These are phyloP conservation scores for Triadica sebifera DNA, from an alignment of 345 rosid species.

Conservation along the genomic window DNA sequence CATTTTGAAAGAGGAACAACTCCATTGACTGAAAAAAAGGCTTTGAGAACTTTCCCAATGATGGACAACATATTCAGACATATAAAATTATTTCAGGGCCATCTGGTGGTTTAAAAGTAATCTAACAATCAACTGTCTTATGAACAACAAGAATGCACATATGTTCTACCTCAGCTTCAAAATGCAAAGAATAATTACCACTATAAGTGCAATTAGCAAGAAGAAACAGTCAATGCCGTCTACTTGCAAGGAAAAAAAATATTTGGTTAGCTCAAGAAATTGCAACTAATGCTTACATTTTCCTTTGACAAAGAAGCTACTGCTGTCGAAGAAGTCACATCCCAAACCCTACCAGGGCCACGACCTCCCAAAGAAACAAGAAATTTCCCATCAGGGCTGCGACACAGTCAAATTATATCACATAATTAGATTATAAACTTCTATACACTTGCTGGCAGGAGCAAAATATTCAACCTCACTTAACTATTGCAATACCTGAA, in stretches of 20 bases:
- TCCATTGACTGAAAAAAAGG: slow-evolving; percentile 3
- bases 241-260: background rate
- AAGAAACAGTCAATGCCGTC: background rate
- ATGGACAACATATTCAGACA: background rate
- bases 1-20: slow-evolving; percentile 6
- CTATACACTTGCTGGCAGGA: slow-evolving; percentile 6
- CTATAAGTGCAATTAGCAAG: background rate
- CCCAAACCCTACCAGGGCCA: slow-evolving; percentile 89
- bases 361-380: slow-evolving; percentile 70
- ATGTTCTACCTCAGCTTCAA: background rate
- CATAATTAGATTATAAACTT: slow-evolving; percentile 9
- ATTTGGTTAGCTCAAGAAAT: background rate
- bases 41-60: background rate
- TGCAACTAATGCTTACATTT: slow-evolving; percentile 44
- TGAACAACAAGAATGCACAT: background rate
- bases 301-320: slow-evolving; percentile 62
- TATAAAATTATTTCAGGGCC: background rate
- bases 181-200: background rate
- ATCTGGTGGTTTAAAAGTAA: background rate
- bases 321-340: slow-evolving; percentile 50
- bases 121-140: background rate
- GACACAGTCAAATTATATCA: slow-evolving; percentile 28
- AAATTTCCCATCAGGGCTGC: slow-evolving; percentile 79
- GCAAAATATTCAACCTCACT: slow-evolving; percentile 10
- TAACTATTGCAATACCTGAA: slow-evolving; percentile 58